A percentile compares a stretch with the other conserved stretches of the same genome.
phyloP scores from a whole-genome alignment of 441 rosid genomes.

The Populus hybrid region DNA sequence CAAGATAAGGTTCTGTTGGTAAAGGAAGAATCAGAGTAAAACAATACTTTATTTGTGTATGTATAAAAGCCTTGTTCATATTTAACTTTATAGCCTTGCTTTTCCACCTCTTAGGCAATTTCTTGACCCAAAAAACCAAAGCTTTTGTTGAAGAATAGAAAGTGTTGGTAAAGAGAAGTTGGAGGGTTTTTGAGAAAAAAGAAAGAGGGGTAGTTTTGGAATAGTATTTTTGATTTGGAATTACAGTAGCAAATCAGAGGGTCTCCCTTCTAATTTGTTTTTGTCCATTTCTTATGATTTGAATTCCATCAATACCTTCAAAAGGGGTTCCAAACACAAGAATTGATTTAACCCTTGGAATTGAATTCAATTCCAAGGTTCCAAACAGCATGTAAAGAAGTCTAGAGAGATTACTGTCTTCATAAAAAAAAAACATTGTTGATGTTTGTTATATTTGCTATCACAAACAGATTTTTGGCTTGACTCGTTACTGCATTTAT shows the following conservation, averaged over 20 bases:
- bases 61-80: background rate
- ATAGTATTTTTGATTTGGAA: background rate
- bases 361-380: background rate
- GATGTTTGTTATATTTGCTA: background rate
- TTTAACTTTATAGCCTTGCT: background rate
- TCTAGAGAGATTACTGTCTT: background rate
- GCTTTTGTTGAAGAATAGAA: background rate
- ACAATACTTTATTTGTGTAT: background rate
- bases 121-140: background rate
- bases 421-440: background rate
- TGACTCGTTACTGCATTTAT: background rate
- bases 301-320: background rate
- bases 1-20: background rate
- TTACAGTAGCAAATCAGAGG: background rate
- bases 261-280: background rate
- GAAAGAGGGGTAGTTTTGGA: background rate
- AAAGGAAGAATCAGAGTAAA: background rate
- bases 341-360: background rate
- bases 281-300: background rate
- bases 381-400: background rate
- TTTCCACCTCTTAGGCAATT: background rate
- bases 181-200: too few species aligned
- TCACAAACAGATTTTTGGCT: background rate
- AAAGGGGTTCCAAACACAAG: background rate
- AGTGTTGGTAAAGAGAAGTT: background rate